A percentile compares a stretch with the other conserved stretches of the same genome.
Conservation (phyloP, 345 rosid genomes). For the Aquilaria malaccensis region DNA sequence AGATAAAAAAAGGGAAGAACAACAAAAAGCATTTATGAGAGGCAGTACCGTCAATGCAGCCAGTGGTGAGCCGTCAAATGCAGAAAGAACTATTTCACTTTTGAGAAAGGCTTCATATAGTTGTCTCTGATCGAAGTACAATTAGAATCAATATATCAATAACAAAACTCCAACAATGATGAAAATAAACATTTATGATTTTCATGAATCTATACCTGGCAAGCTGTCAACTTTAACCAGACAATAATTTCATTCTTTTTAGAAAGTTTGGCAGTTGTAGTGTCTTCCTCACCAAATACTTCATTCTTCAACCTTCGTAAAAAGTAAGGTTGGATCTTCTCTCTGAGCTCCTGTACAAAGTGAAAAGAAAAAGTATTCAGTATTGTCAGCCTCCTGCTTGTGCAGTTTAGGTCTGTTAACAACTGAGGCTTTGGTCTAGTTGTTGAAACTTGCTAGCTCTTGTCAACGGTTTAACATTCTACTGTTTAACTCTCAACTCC, state of each 20-base stretch:
- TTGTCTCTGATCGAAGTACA: slow-evolving; percentile 49
- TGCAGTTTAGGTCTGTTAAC: too few species aligned
- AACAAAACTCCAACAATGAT: slow-evolving; percentile 3
- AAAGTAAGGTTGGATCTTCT: slow-evolving; percentile 85
- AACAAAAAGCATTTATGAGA: not conserved
- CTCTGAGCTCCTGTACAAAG: slow-evolving; percentile 67
- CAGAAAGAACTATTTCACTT: slow-evolving; percentile 88
- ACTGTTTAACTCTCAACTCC: too few species aligned
- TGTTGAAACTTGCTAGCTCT: too few species aligned
- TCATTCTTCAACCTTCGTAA: slow-evolving; percentile 88
- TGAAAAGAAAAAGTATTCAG: slow-evolving; percentile 4
- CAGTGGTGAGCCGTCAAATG: slow-evolving; percentile 93
- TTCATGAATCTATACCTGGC: slow-evolving; percentile 55
- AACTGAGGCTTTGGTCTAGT: too few species aligned
- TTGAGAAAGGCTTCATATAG: slow-evolving; percentile 86
- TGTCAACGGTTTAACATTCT: too few species aligned
- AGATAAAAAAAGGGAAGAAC: not conserved
- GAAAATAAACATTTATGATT: not conserved
- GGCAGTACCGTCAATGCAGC: slow-evolving; percentile 91
- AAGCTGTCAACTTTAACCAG: slow-evolving; percentile 79
- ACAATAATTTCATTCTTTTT: slow-evolving; percentile 87
- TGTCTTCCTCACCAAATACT: slow-evolving; percentile 60
- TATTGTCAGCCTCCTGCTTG: not conserved
- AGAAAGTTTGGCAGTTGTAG: slow-evolving; percentile 55
- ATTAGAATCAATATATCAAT: slow-evolving; percentile 5